Percentiles rank a stretch among this genome's conserved stretches.
Conservation (phyloP, 805 yeast genomes). For the Kregervanrija pseudodelftensis region DNA sequence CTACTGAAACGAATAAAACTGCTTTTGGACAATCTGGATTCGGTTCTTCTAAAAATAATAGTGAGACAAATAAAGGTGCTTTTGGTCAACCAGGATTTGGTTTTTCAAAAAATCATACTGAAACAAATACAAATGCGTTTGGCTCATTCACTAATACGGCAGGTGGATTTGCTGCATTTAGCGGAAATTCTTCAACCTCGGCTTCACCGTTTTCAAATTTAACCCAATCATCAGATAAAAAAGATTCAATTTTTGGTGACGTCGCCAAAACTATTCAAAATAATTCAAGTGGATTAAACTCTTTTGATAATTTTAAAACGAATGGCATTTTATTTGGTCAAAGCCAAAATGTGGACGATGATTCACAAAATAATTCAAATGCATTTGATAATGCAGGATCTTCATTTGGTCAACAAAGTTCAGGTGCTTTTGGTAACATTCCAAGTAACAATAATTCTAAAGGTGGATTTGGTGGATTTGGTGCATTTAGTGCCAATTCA, state of each 20-base stretch:
- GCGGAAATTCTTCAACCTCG: background rate
- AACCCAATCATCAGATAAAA: too few species aligned
- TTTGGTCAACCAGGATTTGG: constrained; percentile 17
- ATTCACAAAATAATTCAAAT: too few species aligned
- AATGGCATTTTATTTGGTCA: too few species aligned
- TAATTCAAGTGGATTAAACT: too few species aligned
- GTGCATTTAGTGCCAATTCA: background rate
- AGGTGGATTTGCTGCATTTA: background rate
- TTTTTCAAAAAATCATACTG: background rate
- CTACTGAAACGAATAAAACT: background rate
- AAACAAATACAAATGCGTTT: constrained; percentile 1
- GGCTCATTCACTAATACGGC: constrained; percentile 6
- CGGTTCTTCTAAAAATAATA: constrained; percentile 9
- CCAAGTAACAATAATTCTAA: background rate
- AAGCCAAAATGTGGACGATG: too few species aligned
- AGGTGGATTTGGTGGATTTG: constrained; percentile 5
- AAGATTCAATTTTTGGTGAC: too few species aligned
- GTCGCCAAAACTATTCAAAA: too few species aligned
- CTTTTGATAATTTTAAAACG: too few species aligned
- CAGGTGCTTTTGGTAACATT: background rate
- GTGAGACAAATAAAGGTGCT: background rate
- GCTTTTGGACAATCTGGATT: constrained; percentile 12
- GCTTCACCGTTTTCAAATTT: constrained; percentile 1
- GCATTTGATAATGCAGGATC: too few species aligned
- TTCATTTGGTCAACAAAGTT: background rate